phyloP scores from a whole-genome alignment of 1,139 yeast species.

The Cylindricascospora bacillispora region DNA sequence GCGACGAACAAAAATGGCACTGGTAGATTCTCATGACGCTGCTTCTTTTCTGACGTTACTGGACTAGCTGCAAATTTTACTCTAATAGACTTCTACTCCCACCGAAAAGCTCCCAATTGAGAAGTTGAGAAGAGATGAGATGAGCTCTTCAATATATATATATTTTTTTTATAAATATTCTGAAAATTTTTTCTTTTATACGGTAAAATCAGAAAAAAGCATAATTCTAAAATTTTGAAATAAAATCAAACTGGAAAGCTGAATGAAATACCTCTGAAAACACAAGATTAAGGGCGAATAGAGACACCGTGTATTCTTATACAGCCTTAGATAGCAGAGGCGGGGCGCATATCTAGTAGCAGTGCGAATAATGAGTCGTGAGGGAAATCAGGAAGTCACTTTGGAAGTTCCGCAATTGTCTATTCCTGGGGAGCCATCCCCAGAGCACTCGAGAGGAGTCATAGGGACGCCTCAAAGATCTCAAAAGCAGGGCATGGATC shows the following conservation, averaged over 20 bases:
- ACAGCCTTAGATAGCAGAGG: too few species aligned
- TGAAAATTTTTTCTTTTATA: too few species aligned
- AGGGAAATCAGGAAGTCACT: too few species aligned
- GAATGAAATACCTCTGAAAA: too few species aligned
- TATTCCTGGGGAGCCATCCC: conserved; percentile 44
- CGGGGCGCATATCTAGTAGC: neutral
- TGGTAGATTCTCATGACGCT: conserved; percentile 83
- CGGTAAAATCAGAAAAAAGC: too few species aligned
- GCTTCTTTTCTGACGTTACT: conserved; percentile 3
- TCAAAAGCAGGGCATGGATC: conserved; percentile 32
- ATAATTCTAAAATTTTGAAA: too few species aligned
- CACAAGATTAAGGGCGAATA: too few species aligned
- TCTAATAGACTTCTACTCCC: neutral
- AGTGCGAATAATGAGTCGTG: conserved; percentile 1
- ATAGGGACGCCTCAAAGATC: conserved; percentile 28
- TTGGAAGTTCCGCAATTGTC: conserved; percentile 47
- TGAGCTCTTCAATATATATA: neutral
- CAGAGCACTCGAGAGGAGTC: conserved; percentile 13
- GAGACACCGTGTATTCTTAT: too few species aligned
- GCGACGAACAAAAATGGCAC: conserved; percentile 96
- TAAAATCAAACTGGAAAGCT: too few species aligned
- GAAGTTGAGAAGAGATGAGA: neutral
- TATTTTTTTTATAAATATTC: too few species aligned
- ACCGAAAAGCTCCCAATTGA: neutral
- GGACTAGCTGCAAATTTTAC: neutral